phyloP scores from a whole-genome alignment of 1,284 basidiomycete species.

The Cryptococcus wingfieldii region DNA sequence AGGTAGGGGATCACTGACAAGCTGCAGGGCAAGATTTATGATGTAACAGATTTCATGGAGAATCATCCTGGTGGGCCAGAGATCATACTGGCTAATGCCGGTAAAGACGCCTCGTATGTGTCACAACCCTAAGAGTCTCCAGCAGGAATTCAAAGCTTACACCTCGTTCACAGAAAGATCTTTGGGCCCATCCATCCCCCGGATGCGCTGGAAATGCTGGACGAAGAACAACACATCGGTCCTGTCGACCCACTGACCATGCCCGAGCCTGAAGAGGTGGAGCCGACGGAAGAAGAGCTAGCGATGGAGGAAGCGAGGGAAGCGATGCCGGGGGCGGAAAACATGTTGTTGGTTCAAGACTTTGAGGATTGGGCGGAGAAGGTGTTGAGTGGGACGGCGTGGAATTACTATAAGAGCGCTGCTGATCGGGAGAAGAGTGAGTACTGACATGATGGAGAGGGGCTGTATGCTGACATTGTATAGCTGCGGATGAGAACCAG shows the following conservation, averaged over 20 bases:
- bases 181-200: constrained; percentile 53
- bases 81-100: constrained; percentile 55
- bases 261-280: constrained; percentile 49
- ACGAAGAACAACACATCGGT: constrained; percentile 64
- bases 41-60: constrained; percentile 73
- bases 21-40: constrained; percentile 45
- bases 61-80: constrained; percentile 56
- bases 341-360: constrained; percentile 68
- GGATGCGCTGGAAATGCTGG: constrained; percentile 47
- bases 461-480: not conserved
- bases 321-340: constrained; percentile 58
- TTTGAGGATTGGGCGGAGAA: constrained; percentile 55
- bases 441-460: constrained; percentile 9
- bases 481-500: constrained; percentile 52
- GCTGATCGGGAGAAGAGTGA: constrained; percentile 54
- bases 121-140: not conserved
- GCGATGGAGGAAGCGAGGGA: constrained; percentile 62
- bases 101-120: constrained; percentile 57
- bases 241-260: constrained; percentile 58
- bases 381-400: constrained; percentile 52
- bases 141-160: not conserved
- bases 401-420: constrained; percentile 56
- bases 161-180: constrained; percentile 32
- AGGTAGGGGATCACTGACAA: constrained; percentile 1
- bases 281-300: constrained; percentile 65